Evolutionary conservation across 805 yeast species (phyloP), one percentile per base, ranked within the genome.

Genomic region (Hanseniaspora taiwanica): DNA sequence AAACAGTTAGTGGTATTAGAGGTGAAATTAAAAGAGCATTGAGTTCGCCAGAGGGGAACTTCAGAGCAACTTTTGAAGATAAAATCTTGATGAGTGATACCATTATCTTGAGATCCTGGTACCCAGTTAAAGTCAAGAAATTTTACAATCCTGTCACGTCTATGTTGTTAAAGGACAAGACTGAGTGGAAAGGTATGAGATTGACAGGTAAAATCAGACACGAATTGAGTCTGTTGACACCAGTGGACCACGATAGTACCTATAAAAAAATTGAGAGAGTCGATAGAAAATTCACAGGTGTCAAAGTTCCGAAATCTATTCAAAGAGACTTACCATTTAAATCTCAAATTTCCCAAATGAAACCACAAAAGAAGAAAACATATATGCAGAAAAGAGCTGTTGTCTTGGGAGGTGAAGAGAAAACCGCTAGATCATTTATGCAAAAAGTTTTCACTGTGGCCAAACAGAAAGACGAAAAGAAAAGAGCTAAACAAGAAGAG

Each of bases 141-240:
- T 91, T 85, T 62, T 93, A 89, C 62, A 93, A 91, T 56, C 97
- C 97, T 1, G 97, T 91, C 17, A 82, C 96, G 0, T 91, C 98
- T 1, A 66, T 89, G 55, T 68, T 93, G 51, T 61, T 87, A 43
- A 56, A 65, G 27, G 74, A 85, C 48, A 91, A 91, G 63, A 66
- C 70, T 24, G 83, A 83, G 53, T 91, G 99, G 99, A 74, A 74
- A 53, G 99, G 99, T 46, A 86, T 91, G 94, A 74, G 94, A 55
- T 68, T 89, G 46, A 91, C 96, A 1, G 98, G 98, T 43, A 81
- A 81, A 52, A 86, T 91, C 34, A 75, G 98, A 53, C 89, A 91
- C 18, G 93, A 72, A 19, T 59, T 69, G 48, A 72, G 70, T 29
- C 53, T 85, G 36, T 74, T 71, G 17, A 75, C 91, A 0, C 89